Base-by-base conservation (phyloP, 805 yeast genomes). In the Nakazawaea peltata region DNA sequence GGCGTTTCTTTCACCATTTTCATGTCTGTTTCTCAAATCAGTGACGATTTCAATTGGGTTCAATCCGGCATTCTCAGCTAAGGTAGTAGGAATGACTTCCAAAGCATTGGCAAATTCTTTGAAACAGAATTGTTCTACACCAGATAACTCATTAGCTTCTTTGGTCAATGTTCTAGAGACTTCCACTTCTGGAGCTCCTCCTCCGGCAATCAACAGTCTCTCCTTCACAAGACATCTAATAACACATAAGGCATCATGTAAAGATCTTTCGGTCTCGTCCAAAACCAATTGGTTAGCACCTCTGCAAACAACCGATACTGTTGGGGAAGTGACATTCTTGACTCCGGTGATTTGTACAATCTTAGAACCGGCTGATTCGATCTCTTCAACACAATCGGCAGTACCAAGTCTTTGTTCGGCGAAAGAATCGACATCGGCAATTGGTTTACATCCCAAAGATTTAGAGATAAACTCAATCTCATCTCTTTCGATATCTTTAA, bases 171-270 rank as follows among this genome's bases (percentile, higher is more conserved):
- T 72, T 44, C 90, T 74, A 9, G 95, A 76, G 6, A 85, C 79
- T 65, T 88, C 96, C 45, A 87, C 77, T 61, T 87, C 97, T 30
- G 97, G 95, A 5, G 98, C 97, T 50, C 97, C 98, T 44, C 98
- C 99, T 49, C 99, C 99, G 11, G 97, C 96, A 62, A 92, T 87
- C 53, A 83, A 65, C 1, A 88, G 95, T 52, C 74, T 81, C 56
- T 84, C 86, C 54, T 86, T 85, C 19, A 87, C 95, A 37, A 86
- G 67, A 61, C 95, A 82, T 56, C 94, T 65, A 43, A 81, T 69
- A 37, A 90, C 98, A 71, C 99, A 92, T 39, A 92, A 70, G 0
- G 98, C 97, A 60, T 92, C 99, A 53, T 92, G 99, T 44, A 92
- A 66, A 3, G 97, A 88, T 62, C 99, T 80, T 57, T 92, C 99